Conservation (phyloP, 306 rosid species). For the Bauhinia variegata region DNA sequence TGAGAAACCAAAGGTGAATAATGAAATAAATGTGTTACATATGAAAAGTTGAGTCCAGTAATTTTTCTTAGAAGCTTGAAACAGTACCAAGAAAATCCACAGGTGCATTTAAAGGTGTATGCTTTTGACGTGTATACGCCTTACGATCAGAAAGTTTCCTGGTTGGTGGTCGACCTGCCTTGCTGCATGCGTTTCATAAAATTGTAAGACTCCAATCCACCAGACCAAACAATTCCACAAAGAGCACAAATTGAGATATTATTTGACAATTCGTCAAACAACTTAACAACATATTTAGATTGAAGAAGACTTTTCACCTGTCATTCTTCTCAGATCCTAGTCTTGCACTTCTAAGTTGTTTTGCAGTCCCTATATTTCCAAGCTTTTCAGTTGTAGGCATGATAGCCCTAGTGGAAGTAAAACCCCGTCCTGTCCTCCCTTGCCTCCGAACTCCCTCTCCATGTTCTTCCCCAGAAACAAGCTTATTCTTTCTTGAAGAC, state of each 20-base stretch:
- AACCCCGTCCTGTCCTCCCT: conserved; percentile 91
- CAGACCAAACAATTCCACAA: conserved; percentile 25
- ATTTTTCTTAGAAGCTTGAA: conserved; percentile 25
- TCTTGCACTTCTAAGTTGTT: conserved; percentile 89
- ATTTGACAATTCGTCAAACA: conserved; percentile 25
- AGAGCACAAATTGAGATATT: not conserved
- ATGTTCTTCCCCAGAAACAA: conserved; percentile 77
- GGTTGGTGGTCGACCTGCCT: conserved; percentile 98
- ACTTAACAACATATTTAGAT: conserved; percentile 25
- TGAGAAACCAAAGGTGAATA: conserved; percentile 46
- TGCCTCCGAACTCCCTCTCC: conserved; percentile 97
- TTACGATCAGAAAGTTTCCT: conserved; percentile 94
- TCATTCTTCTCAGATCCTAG: conserved; percentile 82
- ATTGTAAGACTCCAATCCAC: conserved; percentile 37
- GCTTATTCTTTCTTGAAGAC: conserved; percentile 79
- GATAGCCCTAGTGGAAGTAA: conserved; percentile 65
- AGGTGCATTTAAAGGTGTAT: conserved; percentile 62
- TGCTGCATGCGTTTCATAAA: conserved; percentile 68
- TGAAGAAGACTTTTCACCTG: conserved; percentile 60
- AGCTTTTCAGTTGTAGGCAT: conserved; percentile 76
- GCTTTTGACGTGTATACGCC: conserved; percentile 91
- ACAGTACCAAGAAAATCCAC: conserved; percentile 84
- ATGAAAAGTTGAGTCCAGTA: conserved; percentile 21
- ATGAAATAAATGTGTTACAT: conserved; percentile 26
- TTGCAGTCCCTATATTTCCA: conserved; percentile 84